Conservation (phyloP, 306 rosid genomes). For the Rosa lucieae region DNA sequence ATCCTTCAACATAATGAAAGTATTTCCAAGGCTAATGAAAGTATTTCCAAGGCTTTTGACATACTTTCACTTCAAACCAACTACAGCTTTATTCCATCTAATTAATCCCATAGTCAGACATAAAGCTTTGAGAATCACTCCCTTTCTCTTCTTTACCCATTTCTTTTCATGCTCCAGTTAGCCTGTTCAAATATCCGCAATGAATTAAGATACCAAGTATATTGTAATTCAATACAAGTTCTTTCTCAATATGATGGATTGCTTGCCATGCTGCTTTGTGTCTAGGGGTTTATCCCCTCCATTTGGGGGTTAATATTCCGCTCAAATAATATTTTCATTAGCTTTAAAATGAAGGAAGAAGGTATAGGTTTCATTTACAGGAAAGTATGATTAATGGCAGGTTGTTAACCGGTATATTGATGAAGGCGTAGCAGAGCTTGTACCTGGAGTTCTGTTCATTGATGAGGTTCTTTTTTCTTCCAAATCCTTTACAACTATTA, state of each 20-base stretch:
- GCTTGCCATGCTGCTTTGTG: neutral
- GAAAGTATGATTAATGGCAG: constrained; percentile 35
- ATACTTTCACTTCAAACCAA: neutral
- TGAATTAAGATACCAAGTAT: neutral
- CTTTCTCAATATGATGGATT: neutral
- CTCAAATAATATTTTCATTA: neutral
- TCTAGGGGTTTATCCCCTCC: neutral
- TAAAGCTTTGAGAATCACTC: neutral
- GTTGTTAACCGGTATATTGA: constrained; percentile 91
- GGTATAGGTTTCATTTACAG: neutral
- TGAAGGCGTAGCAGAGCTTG: constrained; percentile 97
- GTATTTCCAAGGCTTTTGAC: neutral
- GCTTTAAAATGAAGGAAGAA: neutral
- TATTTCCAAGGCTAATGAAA: neutral
- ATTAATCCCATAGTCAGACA: neutral
- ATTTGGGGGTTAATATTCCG: neutral
- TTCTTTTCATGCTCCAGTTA: neutral
- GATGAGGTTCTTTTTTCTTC: constrained; percentile 31
- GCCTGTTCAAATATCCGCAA: neutral
- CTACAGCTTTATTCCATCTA: neutral
- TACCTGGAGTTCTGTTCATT: constrained; percentile 86
- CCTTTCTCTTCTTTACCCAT: neutral
- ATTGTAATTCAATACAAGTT: neutral
- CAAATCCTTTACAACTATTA: constrained; percentile 2
- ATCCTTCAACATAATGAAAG: too few species aligned